These are phyloP conservation scores for Penicillium ochrochloron DNA, from an alignment of 495 filamentous ascomycete species.

Conservation along the genomic window DNA sequence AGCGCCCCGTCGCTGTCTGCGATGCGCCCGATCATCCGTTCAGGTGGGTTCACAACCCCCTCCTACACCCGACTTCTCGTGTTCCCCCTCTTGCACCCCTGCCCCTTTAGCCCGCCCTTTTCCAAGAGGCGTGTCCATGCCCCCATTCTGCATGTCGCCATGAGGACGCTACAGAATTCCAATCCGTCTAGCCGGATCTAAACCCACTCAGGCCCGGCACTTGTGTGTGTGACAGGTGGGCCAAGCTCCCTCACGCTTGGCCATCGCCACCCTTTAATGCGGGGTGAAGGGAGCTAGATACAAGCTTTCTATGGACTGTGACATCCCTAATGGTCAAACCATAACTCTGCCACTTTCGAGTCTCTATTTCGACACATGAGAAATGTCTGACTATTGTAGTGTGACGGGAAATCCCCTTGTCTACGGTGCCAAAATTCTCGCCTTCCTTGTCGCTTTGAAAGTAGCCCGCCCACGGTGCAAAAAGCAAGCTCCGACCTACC, in stretches of 20 bases:
- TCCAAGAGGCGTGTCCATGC: background rate
- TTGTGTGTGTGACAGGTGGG: background rate
- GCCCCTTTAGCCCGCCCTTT: background rate
- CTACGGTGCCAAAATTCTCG: conserved; percentile 34
- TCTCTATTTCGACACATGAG: background rate
- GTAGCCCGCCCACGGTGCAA: conserved; percentile 23
- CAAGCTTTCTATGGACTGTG: background rate
- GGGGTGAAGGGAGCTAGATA: background rate
- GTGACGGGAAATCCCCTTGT: conserved; percentile 39
- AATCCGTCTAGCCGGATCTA: background rate
- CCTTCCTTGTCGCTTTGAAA: conserved; percentile 31
- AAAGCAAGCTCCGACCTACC: conserved; percentile 29
- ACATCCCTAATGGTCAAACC: background rate
- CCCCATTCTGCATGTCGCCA: background rate
- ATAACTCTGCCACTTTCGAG: background rate
- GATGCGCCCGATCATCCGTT: conserved; percentile 34
- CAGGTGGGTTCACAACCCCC: conserved; percentile 26
- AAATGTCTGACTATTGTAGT: conserved; percentile 22
- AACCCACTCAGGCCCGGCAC: background rate
- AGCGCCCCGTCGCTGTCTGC: conserved; percentile 48
- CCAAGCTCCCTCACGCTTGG: background rate
- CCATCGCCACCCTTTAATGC: background rate
- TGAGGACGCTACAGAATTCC: background rate
- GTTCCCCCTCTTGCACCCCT: background rate
- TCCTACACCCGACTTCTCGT: background rate